phyloP scores from a whole-genome alignment of 2,329 filamentous ascomycete species.

The Epichloe scottii region DNA sequence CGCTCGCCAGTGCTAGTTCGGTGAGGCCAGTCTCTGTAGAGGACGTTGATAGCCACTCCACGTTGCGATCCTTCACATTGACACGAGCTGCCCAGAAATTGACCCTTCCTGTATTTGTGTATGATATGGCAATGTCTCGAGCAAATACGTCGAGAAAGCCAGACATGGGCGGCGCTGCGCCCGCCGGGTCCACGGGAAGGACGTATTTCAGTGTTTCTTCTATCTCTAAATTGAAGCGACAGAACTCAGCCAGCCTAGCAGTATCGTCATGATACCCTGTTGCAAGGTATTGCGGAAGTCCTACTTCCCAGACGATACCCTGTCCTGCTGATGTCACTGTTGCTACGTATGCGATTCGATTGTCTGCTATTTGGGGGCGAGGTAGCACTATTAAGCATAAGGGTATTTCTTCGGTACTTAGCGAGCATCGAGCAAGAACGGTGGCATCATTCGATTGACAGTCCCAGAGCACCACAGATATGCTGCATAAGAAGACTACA shows the following conservation, averaged over 20 bases:
- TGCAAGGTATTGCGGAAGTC: constrained; percentile 38
- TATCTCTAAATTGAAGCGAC: constrained; percentile 53
- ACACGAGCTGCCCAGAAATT: constrained; percentile 79
- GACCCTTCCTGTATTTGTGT: constrained; percentile 60
- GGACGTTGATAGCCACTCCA: constrained; percentile 76
- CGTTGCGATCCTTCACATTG: constrained; percentile 40
- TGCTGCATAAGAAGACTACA: constrained; percentile 65
- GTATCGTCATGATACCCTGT: constrained; percentile 13
- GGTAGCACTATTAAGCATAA: constrained; percentile 71
- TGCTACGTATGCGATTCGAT: constrained; percentile 57
- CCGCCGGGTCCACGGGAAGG: constrained; percentile 77
- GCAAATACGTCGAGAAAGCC: constrained; percentile 80
- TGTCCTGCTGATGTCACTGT: constrained; percentile 67
- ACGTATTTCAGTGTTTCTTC: constrained; percentile 51
- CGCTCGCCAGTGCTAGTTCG: constrained; percentile 67
- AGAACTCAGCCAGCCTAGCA: constrained; percentile 48
- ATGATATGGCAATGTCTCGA: constrained; percentile 75
- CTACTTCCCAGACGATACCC: constrained; percentile 71
- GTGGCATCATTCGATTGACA: constrained; percentile 47
- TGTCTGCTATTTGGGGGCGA: constrained; percentile 40
- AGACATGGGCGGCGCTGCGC: constrained; percentile 55
- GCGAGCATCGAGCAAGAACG: constrained; percentile 38
- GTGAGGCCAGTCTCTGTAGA: constrained; percentile 66
- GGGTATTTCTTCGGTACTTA: constrained; percentile 54
- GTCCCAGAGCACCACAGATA: constrained; percentile 67